These are phyloP conservation scores for Russula sp. DNA, from an alignment of 768 basidiomycete genomes.

Conservation along the genomic window DNA sequence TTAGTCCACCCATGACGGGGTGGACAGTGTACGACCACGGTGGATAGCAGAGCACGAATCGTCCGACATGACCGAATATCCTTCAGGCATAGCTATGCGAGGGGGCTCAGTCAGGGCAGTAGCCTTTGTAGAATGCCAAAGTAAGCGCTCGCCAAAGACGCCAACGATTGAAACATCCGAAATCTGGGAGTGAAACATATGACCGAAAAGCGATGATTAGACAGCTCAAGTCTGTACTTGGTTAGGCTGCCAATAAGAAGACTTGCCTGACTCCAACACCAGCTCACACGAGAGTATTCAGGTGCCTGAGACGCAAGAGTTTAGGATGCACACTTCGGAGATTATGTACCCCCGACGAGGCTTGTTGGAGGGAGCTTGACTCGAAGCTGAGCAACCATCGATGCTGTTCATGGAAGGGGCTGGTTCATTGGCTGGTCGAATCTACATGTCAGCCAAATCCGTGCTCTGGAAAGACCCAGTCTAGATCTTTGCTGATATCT, in stretches of 20 bases:
- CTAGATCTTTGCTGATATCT: not conserved
- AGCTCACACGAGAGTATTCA: not conserved
- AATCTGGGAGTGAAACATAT: not conserved
- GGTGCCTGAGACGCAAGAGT: not conserved
- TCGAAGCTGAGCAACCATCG: slow-evolving; percentile 30
- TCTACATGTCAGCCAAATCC: not conserved
- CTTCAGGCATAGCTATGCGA: not conserved
- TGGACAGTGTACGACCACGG: not conserved
- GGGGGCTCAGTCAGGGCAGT: not conserved
- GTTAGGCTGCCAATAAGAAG: not conserved
- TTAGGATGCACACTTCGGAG: not conserved
- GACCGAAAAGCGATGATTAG: not conserved
- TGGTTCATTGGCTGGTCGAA: not conserved
- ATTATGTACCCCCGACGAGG: not conserved
- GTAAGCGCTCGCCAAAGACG: not conserved
- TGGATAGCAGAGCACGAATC: not conserved
- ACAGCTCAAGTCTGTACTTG: not conserved
- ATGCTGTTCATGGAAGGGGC: not conserved
- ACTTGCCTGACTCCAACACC: not conserved
- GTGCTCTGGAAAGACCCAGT: not conserved
- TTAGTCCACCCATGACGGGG: not conserved
- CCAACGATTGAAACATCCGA: not conserved
- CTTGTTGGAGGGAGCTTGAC: not conserved
- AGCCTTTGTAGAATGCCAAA: not conserved
- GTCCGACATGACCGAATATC: not conserved